phyloP scores from a whole-genome alignment of 768 basidiomycete species.

The Mycena capillaripes region DNA sequence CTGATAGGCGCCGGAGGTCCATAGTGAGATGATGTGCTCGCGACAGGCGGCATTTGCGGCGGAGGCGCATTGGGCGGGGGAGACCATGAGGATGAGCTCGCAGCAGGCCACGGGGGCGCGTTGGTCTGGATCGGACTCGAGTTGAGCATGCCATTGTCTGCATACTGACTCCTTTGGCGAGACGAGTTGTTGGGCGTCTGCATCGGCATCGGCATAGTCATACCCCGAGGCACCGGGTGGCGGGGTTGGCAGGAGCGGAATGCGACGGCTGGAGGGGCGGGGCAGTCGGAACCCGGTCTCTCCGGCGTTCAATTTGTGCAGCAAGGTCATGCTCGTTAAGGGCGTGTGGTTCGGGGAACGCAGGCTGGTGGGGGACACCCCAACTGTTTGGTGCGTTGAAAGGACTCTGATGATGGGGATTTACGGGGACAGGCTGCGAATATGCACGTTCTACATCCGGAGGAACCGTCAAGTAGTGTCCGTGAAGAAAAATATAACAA shows the following conservation, averaged over 20 bases:
- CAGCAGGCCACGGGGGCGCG: too few relatives aligned
- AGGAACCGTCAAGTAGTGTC: not conserved
- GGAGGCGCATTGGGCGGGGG: not conserved
- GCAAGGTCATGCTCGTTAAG: not conserved
- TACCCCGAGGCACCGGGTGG: not conserved
- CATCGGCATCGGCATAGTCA: not conserved
- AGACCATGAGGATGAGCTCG: not conserved
- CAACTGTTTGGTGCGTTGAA: not conserved
- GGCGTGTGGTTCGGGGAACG: not conserved
- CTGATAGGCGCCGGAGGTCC: not conserved
- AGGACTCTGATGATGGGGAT: too few relatives aligned
- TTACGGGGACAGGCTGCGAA: not conserved
- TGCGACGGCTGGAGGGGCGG: not conserved
- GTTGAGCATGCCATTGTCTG: not conserved
- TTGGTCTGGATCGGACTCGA: conserved; percentile 5
- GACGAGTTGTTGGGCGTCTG: not conserved
- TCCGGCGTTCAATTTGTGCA: not conserved
- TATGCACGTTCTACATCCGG: not conserved
- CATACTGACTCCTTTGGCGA: not conserved
- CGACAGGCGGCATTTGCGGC: not conserved
- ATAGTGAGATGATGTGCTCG: not conserved
- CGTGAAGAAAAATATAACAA: too few relatives aligned
- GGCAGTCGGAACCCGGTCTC: not conserved
- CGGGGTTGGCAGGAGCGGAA: not conserved
- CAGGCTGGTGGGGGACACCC: too few relatives aligned